These are phyloP conservation scores for Arthrinium phaeospermum DNA, from an alignment of 2,329 filamentous ascomycete genomes.

Conservation along the genomic window DNA sequence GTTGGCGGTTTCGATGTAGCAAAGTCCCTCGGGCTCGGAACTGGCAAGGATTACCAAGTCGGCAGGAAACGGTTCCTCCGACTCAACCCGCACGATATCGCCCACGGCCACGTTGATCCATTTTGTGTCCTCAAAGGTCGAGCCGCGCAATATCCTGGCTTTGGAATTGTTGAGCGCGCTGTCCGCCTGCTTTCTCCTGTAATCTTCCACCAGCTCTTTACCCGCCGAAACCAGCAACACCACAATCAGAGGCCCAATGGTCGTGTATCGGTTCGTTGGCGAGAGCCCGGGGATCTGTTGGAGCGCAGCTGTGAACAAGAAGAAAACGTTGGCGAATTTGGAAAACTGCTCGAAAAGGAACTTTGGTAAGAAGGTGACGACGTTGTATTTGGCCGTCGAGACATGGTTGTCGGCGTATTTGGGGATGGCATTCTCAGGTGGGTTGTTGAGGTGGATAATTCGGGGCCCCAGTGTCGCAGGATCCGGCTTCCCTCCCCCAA, in stretches of 20 bases:
- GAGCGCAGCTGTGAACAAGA: conserved; percentile 92
- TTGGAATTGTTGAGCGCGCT: conserved; percentile 87
- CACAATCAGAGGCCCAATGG: conserved; percentile 89
- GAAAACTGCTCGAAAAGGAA: conserved; percentile 99
- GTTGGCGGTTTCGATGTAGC: conserved; percentile 98
- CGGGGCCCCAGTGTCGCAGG: conserved; percentile 90
- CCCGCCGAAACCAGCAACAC: conserved; percentile 93
- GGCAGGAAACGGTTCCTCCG: conserved; percentile 92
- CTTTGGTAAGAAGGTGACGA: conserved; percentile 91
- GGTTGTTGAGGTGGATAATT: conserved; percentile 95
- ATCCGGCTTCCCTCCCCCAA: conserved; percentile 83
- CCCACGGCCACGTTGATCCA: conserved; percentile 95
- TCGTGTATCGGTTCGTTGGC: conserved; percentile 94
- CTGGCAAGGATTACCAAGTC: conserved; percentile 91
- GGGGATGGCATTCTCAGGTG: conserved; percentile 85
- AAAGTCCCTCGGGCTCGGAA: conserved; percentile 95
- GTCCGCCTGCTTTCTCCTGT: conserved; percentile 86
- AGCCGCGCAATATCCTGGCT: conserved; percentile 81
- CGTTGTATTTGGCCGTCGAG: conserved; percentile 96
- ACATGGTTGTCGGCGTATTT: conserved; percentile 97
- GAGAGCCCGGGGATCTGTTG: conserved; percentile 96
- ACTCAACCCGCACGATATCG: conserved; percentile 91
- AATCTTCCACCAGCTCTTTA: conserved; percentile 94
- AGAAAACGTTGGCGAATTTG: conserved; percentile 99
- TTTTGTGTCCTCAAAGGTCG: conserved; percentile 82